Percentiles rank a stretch among this genome's conserved stretches.
Evolutionary conservation across 768 basidiomycete genomes (phyloP).

Genomic region (Xanthoconium purpureum): DNA sequence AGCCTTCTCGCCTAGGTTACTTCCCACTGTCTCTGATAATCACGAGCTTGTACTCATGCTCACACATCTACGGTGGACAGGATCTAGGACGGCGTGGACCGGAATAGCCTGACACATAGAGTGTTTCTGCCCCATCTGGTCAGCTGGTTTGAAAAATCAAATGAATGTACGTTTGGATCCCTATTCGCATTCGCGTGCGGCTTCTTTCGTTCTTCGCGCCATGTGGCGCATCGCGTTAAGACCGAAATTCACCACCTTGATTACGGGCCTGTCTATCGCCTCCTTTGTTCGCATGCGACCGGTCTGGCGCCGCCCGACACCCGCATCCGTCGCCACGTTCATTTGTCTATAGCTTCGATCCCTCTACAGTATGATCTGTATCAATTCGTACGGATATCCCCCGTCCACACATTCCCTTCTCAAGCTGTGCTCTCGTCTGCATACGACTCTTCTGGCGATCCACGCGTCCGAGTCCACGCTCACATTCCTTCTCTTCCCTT

Average conservation of each 20-base stretch:
- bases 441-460: background rate
- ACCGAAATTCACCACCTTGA: background rate
- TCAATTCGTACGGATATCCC: conserved; percentile 5
- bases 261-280: background rate
- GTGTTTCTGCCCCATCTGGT: background rate
- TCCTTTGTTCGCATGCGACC: background rate
- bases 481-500: background rate
- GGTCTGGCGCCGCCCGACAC: background rate
- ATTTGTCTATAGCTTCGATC: background rate
- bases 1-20: background rate
- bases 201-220: background rate
- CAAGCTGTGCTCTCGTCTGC: background rate
- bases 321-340: conserved; percentile 1
- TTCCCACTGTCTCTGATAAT: background rate
- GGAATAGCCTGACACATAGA: conserved; percentile 13
- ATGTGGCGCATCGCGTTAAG: background rate
- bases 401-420: background rate
- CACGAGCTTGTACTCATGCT: background rate
- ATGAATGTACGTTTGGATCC: background rate
- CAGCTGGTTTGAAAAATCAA: background rate
- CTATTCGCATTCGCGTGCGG: background rate
- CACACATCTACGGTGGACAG: background rate
- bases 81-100: background rate
- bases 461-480: background rate
- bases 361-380: too few relatives aligned